phyloP scores from a whole-genome alignment of 2,329 filamentous ascomycete species.

The Colletotrichum plurivorum region DNA sequence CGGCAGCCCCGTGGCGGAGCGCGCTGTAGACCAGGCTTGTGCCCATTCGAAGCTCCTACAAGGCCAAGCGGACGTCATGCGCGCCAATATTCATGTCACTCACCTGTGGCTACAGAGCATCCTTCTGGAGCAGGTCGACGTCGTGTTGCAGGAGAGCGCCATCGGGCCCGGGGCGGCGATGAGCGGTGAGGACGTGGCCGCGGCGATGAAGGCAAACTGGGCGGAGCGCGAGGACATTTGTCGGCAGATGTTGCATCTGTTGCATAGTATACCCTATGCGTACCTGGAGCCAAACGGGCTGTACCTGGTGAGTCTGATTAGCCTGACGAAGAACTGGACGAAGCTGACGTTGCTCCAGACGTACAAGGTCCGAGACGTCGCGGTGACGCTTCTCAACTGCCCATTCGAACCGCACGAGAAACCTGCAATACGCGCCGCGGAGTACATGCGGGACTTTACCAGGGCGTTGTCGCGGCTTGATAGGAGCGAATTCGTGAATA shows the following conservation, averaged over 20 bases:
- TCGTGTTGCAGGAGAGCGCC: conserved; percentile 41
- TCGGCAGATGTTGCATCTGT: conserved; percentile 52
- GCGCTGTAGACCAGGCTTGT: too few species aligned
- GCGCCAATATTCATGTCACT: conserved; percentile 53
- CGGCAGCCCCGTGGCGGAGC: conserved; percentile 11
- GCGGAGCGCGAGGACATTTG: conserved; percentile 52
- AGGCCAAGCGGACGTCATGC: conserved; percentile 45
- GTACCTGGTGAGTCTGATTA: conserved; percentile 45
- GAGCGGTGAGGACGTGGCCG: background rate
- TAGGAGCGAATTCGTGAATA: conserved; percentile 50
- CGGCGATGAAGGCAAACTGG: conserved; percentile 45
- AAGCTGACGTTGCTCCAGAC: conserved; percentile 28
- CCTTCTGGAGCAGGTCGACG: conserved; percentile 52
- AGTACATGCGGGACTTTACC: conserved; percentile 49
- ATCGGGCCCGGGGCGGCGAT: conserved; percentile 18
- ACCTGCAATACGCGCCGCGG: conserved; percentile 44
- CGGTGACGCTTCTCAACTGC: conserved; percentile 50
- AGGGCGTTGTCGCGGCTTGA: conserved; percentile 47
- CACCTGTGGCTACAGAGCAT: conserved; percentile 55
- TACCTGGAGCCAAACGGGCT: conserved; percentile 53
- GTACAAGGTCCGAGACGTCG: conserved; percentile 54
- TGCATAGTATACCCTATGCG: conserved; percentile 49
- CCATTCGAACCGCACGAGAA: conserved; percentile 48
- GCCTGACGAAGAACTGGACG: background rate
- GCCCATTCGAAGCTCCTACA: conserved; percentile 9